Conservation (phyloP, 2,329 filamentous ascomycete genomes). For the Fusarium poae region DNA sequence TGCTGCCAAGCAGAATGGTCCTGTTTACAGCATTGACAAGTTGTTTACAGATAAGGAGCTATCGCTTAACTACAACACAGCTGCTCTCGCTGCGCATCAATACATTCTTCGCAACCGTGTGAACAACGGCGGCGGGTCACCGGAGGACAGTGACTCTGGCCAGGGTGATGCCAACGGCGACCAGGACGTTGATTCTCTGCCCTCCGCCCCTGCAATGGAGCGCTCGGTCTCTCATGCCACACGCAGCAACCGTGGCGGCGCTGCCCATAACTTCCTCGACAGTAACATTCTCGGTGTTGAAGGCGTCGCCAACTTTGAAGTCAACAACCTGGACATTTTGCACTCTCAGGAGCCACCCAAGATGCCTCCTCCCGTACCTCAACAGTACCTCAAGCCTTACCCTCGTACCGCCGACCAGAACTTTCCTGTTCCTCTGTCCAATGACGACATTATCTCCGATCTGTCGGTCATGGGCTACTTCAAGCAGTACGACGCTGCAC, state of each 20-base stretch:
- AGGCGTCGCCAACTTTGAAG: conserved; percentile 69
- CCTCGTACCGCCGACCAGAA: conserved; percentile 68
- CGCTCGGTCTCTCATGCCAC: conserved; percentile 74
- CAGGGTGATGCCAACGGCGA: conserved; percentile 65
- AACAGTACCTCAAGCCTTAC: conserved; percentile 71
- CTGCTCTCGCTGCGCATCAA: conserved; percentile 72
- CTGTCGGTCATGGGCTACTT: conserved; percentile 70
- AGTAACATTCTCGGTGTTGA: conserved; percentile 71
- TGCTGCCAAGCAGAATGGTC: conserved; percentile 68
- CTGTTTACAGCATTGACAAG: conserved; percentile 75
- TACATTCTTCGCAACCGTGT: conserved; percentile 70
- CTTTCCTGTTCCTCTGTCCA: conserved; percentile 64
- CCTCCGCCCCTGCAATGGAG: conserved; percentile 70
- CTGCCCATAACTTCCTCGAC: conserved; percentile 68
- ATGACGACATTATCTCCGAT: conserved; percentile 67
- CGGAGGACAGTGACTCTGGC: conserved; percentile 66
- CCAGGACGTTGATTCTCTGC: conserved; percentile 61
- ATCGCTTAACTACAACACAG: conserved; percentile 72
- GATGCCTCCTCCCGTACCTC: conserved; percentile 68
- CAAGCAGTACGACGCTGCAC: conserved; percentile 66
- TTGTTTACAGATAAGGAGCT: conserved; percentile 79
- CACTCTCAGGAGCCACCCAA: conserved; percentile 67
- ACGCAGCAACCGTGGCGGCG: conserved; percentile 68
- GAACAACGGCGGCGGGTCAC: conserved; percentile 64
- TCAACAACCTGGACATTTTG: conserved; percentile 69